Percentiles rank a stretch among this genome's conserved stretches.
phyloP scores from a whole-genome alignment of 148 eudicot genomes.

The Spergularia marina region DNA sequence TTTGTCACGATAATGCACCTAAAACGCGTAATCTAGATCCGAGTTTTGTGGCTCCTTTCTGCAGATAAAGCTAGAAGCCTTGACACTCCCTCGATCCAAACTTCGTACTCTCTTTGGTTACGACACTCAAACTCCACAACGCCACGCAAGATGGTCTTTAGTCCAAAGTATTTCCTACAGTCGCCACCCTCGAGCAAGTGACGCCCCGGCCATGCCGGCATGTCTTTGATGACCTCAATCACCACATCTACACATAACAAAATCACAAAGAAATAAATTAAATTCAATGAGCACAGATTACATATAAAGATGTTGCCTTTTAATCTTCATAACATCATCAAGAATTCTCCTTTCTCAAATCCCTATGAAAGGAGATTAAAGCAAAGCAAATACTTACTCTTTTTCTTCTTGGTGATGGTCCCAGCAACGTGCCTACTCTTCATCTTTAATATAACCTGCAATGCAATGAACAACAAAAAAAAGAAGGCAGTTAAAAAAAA shows the following conservation, averaged over 20 bases:
- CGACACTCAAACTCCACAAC: conserved; percentile 90
- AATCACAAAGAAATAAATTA: neutral
- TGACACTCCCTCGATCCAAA: conserved; percentile 91
- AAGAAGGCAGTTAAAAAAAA: conserved; percentile 13
- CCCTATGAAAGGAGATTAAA: conserved; percentile 51
- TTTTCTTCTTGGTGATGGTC: conserved; percentile 99
- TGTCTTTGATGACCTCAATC: conserved; percentile 72
- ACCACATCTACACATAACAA: conserved; percentile 56
- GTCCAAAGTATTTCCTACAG: conserved; percentile 63
- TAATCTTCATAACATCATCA: conserved; percentile 39
- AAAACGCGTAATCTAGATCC: conserved; percentile 18
- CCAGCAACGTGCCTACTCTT: conserved; percentile 97
- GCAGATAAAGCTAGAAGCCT: conserved; percentile 65
- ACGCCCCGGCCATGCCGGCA: conserved; percentile 97
- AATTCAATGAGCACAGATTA: conserved; percentile 8
- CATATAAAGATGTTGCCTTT: conserved; percentile 36
- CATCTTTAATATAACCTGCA: conserved; percentile 91
- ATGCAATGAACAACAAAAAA: conserved; percentile 14
- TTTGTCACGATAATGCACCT: neutral
- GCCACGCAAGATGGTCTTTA: conserved; percentile 71
- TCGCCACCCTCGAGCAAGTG: conserved; percentile 84
- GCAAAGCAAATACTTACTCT: conserved; percentile 53
- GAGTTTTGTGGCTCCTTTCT: conserved; percentile 44
- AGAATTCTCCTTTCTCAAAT: conserved; percentile 56
- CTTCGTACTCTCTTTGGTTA: conserved; percentile 70